Evolutionary conservation across 768 basidiomycete genomes (phyloP).

Genomic region (Inosperma sp.): DNA sequence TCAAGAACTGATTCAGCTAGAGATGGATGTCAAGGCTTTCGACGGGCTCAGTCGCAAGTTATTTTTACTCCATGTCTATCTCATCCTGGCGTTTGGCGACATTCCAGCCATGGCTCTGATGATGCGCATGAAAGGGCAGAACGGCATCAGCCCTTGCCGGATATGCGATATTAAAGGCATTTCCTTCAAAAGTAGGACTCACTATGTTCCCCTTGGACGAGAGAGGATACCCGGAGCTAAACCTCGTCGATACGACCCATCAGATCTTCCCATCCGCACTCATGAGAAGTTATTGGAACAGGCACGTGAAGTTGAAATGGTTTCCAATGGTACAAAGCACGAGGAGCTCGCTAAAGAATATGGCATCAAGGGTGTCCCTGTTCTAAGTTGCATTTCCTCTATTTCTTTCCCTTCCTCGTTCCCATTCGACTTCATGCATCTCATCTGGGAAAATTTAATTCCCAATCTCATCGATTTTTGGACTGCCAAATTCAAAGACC

Average conservation of each 20-base stretch:
- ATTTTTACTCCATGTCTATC: slow-evolving; percentile 18
- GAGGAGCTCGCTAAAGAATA: slow-evolving; percentile 24
- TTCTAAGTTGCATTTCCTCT: slow-evolving; percentile 28
- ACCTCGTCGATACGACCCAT: slow-evolving; percentile 21
- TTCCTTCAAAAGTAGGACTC: slow-evolving; percentile 16
- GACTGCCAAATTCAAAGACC: slow-evolving; percentile 37
- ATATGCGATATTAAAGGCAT: slow-evolving; percentile 33
- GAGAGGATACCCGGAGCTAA: neutral
- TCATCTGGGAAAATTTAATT: slow-evolving; percentile 42
- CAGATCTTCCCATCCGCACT: slow-evolving; percentile 31
- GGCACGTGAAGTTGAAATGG: slow-evolving; percentile 22
- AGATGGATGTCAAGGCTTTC: slow-evolving; percentile 34
- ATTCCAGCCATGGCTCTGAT: slow-evolving; percentile 21
- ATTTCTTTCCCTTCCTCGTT: slow-evolving; percentile 37
- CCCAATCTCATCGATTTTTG: slow-evolving; percentile 38
- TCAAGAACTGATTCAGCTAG: slow-evolving; percentile 34
- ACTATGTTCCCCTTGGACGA: slow-evolving; percentile 29
- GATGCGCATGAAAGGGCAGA: slow-evolving; percentile 40
- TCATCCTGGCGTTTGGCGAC: slow-evolving; percentile 20
- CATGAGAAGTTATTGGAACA: slow-evolving; percentile 28
- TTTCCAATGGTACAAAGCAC: slow-evolving; percentile 16
- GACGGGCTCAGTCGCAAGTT: slow-evolving; percentile 6
- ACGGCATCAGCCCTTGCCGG: slow-evolving; percentile 32
- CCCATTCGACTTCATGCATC: slow-evolving; percentile 49
- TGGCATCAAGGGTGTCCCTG: slow-evolving; percentile 33